phyloP scores from a whole-genome alignment of 352 stramenopile species.

The Elongisporangium undulatum region DNA sequence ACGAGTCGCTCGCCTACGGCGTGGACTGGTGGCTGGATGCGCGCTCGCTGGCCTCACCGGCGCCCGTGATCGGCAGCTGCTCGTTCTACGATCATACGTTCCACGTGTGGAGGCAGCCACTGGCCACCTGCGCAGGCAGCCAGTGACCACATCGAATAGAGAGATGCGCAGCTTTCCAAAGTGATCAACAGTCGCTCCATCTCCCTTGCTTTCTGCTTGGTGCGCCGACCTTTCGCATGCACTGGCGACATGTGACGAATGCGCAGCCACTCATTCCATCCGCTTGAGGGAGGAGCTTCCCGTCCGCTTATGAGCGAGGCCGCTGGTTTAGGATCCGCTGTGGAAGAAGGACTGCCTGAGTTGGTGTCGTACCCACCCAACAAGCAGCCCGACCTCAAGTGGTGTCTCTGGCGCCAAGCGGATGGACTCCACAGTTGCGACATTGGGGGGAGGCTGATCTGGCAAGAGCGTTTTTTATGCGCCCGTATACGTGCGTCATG shows the following conservation, averaged over 20 bases:
- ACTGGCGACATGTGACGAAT: not conserved
- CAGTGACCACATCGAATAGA: not conserved
- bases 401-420: not conserved
- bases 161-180: not conserved
- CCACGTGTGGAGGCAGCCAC: conserved; percentile 49
- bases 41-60: conserved; percentile 20
- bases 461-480: not conserved
- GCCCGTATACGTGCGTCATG: not conserved
- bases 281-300: too few species aligned
- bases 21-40: conserved; percentile 76
- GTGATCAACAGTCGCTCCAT: not conserved
- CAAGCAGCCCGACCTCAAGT: not conserved
- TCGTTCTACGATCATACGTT: conserved; percentile 84
- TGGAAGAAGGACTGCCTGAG: not conserved
- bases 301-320: not conserved
- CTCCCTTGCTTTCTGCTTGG: not conserved
- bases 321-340: not conserved
- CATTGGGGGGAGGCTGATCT: not conserved
- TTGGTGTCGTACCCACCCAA: not conserved
- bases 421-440: not conserved
- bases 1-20: conserved; percentile 81
- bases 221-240: not conserved
- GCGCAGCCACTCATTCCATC: not conserved
- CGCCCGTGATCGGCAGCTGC: conserved; percentile 58
- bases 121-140: conserved; percentile 1